Base-by-base conservation (phyloP, 345 rosid genomes). In the Durio zibethinus region DNA sequence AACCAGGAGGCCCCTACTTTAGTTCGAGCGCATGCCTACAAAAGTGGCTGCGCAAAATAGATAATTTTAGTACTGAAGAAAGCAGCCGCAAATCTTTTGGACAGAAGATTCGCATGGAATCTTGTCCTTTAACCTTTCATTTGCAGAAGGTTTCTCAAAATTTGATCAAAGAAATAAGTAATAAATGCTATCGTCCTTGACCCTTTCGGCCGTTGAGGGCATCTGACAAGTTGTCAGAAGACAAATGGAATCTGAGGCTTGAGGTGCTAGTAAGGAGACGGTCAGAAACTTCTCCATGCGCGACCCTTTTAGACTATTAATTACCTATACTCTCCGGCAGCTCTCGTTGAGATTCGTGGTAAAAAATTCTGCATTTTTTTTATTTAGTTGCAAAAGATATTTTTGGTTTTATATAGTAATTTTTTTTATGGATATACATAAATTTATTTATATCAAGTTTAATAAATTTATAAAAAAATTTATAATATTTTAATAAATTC, bases 281-380 rank as follows among this genome's bases (percentile, higher is more conserved):
- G 68, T 63, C 57, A 35, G 42, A 42, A 60, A 20, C 72, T 48
- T 53, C 53, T 82, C 81, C 86, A 83, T 82, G 90, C 83, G 85
- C 83, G 75, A 73, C 59, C 38, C 65, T 18, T 57, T 38, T 21
- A 11, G 27, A 2, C 16, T n/a, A 10, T 33, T 59, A 31, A n/a
- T 31, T 6, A 36, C 48, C n/a, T n/a, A n/a, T 61, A 27, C 20
- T 4, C 54, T 74, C 77, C 79, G 72, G 70, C 76, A 79, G 70
- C 72, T 72, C 56, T 73, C 31, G 15, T 62, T 31, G 16, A 45
- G 50, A 43, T 48, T 53, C 18, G 33, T 12, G 43, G n/a, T n/a
- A n/a, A n/a, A n/a, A n/a, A n/a, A n/a, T n/a, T n/a, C n/a, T n/a
- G n/a, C n/a, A n/a, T n/a, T n/a, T n/a, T n/a, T n/a, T n/a, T n/a